Evolutionary conservation across 495 filamentous ascomycete genomes (phyloP).

Genomic region (Xylaria intraflava): DNA sequence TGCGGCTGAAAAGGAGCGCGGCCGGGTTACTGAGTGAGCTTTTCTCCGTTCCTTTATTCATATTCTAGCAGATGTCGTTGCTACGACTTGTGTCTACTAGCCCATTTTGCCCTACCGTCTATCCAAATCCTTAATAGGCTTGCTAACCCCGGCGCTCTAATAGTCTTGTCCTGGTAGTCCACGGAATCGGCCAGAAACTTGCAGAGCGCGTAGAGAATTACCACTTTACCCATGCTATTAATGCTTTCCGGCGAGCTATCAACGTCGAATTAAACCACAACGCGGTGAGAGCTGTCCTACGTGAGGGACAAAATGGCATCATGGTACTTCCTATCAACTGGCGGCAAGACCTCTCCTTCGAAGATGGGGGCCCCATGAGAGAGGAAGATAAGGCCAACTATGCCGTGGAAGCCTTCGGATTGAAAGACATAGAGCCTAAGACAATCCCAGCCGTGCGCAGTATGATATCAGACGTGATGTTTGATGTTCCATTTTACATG

Average conservation of each 20-base stretch:
- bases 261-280: slow-evolving; percentile 77
- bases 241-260: slow-evolving; percentile 76
- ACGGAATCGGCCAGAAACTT: slow-evolving; percentile 96
- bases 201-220: slow-evolving; percentile 93
- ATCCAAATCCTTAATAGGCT: neutral
- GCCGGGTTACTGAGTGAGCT: slow-evolving; percentile 62
- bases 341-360: slow-evolving; percentile 78
- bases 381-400: slow-evolving; percentile 46
- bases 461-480: slow-evolving; percentile 93
- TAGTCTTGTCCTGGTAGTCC: slow-evolving; percentile 72
- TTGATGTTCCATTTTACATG: slow-evolving; percentile 95
- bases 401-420: slow-evolving; percentile 57
- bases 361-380: slow-evolving; percentile 56
- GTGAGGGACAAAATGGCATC: slow-evolving; percentile 54
- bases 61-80: too few relatives aligned
- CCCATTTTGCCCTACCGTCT: neutral
- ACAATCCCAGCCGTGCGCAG: slow-evolving; percentile 83
- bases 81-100: neutral
- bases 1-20: slow-evolving; percentile 54
- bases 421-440: slow-evolving; percentile 88
- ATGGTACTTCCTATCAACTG: slow-evolving; percentile 68
- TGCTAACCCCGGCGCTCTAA: neutral
- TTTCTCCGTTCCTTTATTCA: neutral
- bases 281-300: slow-evolving; percentile 64
- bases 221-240: slow-evolving; percentile 93